A percentile compares a stretch with the other conserved stretches of the same genome.
Evolutionary conservation across 768 basidiomycete genomes (phyloP).

Genomic region (Gymnopilus dilepis): DNA sequence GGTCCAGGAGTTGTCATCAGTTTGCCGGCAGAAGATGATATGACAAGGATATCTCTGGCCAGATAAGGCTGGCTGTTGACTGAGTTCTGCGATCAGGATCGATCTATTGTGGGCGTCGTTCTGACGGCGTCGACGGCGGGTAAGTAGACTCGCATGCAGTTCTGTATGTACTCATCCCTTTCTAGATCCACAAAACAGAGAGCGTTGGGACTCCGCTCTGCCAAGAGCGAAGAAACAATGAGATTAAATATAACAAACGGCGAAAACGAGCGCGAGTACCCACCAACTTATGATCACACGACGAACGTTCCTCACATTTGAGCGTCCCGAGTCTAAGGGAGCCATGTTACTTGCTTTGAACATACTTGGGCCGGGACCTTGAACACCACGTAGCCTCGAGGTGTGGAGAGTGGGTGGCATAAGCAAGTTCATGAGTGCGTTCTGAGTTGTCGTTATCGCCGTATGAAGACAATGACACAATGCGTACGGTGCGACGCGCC

Average conservation of each 20-base stretch:
- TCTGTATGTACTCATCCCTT: neutral
- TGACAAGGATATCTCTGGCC: no score
- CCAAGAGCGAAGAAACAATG: no score
- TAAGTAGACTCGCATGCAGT: neutral
- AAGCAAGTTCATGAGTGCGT: neutral
- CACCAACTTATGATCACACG: slow-evolving; percentile 4
- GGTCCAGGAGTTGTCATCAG: neutral
- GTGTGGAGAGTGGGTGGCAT: neutral
- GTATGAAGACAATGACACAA: slow-evolving; percentile 1
- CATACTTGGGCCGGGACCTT: neutral
- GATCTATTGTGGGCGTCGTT: neutral
- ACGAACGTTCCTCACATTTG: neutral
- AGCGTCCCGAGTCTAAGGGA: neutral
- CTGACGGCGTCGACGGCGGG: slow-evolving; percentile 3
- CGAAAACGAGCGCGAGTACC: neutral
- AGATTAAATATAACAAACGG: neutral
- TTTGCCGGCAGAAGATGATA: no score
- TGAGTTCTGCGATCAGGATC: neutral
- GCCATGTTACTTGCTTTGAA: no score
- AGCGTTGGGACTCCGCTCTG: neutral
- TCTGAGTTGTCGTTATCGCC: slow-evolving; percentile 6
- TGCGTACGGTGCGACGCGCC: no score
- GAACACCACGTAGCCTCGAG: slow-evolving; percentile 7
- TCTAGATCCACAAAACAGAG: neutral
- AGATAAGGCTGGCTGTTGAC: neutral